phyloP scores from a whole-genome alignment of 441 rosid species.

The Pelargonium fulgidum region DNA sequence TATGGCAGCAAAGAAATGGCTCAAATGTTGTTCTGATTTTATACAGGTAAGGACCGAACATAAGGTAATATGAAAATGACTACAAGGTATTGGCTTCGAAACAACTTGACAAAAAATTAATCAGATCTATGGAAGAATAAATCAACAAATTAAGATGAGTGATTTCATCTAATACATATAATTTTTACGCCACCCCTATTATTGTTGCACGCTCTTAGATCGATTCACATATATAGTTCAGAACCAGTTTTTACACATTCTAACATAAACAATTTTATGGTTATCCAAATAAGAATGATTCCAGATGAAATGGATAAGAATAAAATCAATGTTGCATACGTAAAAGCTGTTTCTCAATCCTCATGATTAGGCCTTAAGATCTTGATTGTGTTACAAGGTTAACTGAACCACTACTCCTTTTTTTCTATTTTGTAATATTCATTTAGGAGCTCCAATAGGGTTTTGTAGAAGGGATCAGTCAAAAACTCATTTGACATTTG shows the following conservation, averaged over 20 bases:
- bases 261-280: neutral
- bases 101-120: neutral
- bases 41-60: neutral
- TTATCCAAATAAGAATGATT: neutral
- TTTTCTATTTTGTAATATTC: no score
- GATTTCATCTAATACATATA: neutral
- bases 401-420: no score
- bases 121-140: neutral
- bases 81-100: neutral
- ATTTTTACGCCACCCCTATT: neutral
- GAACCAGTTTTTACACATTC: no score
- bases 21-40: neutral
- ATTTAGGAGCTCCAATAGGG: no score
- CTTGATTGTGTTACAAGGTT: neutral
- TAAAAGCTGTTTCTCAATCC: neutral
- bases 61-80: neutral
- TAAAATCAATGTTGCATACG: neutral
- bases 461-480: neutral
- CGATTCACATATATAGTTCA: no score
- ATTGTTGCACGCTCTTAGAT: neutral
- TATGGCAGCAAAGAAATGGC: neutral
- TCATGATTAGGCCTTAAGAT: neutral
- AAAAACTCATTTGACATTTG: neutral
- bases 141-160: neutral
- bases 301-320: neutral